phyloP scores from a whole-genome alignment of 1,284 basidiomycete genomes.

The Trichosporon ovoides region DNA sequence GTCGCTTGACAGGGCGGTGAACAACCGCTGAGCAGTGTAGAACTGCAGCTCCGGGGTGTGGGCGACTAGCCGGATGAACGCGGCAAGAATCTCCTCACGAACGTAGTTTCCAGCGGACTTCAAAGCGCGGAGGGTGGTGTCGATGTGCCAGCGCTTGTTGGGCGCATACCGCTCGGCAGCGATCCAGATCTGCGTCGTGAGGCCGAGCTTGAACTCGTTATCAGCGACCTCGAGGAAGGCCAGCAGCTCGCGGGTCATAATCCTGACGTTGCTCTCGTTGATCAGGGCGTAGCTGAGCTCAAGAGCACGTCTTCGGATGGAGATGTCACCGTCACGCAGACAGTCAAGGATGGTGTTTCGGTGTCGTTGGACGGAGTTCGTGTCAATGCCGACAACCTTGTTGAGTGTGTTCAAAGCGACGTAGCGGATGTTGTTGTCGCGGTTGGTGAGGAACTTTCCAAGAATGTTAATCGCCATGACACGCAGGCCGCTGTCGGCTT shows the following conservation, averaged over 20 bases:
- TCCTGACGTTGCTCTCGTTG: slow-evolving; percentile 89
- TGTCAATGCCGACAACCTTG: slow-evolving; percentile 97
- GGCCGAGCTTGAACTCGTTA: slow-evolving; percentile 95
- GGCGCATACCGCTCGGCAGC: slow-evolving; percentile 96
- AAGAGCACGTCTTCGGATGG: slow-evolving; percentile 90
- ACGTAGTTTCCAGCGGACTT: slow-evolving; percentile 99
- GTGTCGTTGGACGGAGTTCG: slow-evolving; percentile 96
- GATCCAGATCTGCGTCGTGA: slow-evolving; percentile 95
- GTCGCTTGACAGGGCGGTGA: slow-evolving; percentile 78
- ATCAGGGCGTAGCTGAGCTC: slow-evolving; percentile 97
- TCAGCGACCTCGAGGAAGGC: slow-evolving; percentile 97
- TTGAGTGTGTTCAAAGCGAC: slow-evolving; percentile 97
- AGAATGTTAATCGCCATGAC: slow-evolving; percentile 99
- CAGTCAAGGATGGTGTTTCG: slow-evolving; percentile 98
- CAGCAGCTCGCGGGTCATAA: slow-evolving; percentile 85
- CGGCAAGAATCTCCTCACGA: slow-evolving; percentile 88
- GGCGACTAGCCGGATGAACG: slow-evolving; percentile 91
- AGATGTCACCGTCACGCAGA: slow-evolving; percentile 96
- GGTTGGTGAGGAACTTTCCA: slow-evolving; percentile 95
- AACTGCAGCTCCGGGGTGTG: slow-evolving; percentile 96
- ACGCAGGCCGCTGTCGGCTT: slow-evolving; percentile 88
- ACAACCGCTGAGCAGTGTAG: slow-evolving; percentile 91
- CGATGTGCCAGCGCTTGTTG: slow-evolving; percentile 98
- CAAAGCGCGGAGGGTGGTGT: slow-evolving; percentile 87
- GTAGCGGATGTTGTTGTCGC: slow-evolving; percentile 99